Evolutionary conservation across 371 early-diverging fungal genomes (phyloP), one percentile per base, ranked within the genome.

Genomic region (Actinomucor elegans): DNA sequence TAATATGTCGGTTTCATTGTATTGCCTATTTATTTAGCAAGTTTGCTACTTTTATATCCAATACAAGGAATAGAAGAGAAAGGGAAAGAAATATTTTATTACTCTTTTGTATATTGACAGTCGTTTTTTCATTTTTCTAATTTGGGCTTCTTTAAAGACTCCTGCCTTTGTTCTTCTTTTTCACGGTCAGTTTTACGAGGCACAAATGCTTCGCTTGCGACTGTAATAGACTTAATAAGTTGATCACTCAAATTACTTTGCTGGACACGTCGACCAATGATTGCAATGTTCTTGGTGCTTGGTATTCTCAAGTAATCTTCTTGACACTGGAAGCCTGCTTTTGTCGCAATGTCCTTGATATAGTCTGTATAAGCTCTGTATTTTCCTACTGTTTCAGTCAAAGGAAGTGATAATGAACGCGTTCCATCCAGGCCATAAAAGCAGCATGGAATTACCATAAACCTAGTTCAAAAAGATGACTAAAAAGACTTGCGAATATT

Each of bases 391-490:
- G 79, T 79, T 5, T 76, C 74, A 0, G 65, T 64, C 6, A 61
- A 56, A 3, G 71, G 62, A 23, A 80, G 69, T 2, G 64, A 61
- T 18, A 64, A 28, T 45, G 77, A 75, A 36, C 79, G 75, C 3
- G 71, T 73, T 2, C 94, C 94, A 32, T 78, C 77, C 23, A 94
- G 64, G 12, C 78, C 84, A 66, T 85, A 89, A 23, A 84, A 85
- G 46, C 94, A 94, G 57, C 94, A 94, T 3, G 94, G 94, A 34
- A 93, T 89, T 2, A 90, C 76, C 42, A 90, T 70, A 52, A 91
- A 90, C 8, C 85, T 89, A 43, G n/a, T 37, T 12, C 9, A 10
- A 17, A 5, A 52, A 42, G 37, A 27, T 32, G 34, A n/a, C 27
- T 17, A 46, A 37, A 43, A 52, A 31, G 7, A 29, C 9, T 14